Evolutionary conservation across 1,139 yeast species (phyloP).

Genomic region (Saccharomyces hybrid): DNA sequence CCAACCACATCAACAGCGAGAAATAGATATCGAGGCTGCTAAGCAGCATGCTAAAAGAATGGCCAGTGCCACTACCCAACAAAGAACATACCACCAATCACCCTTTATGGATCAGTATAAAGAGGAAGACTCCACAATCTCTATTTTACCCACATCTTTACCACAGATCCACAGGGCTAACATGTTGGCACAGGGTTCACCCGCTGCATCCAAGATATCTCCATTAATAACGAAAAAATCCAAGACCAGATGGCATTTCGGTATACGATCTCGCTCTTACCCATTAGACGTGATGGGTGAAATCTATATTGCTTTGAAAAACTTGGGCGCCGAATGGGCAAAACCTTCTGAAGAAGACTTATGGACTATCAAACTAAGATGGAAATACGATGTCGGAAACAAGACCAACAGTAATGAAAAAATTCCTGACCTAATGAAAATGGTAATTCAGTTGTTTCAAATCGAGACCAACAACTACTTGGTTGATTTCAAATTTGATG

Average conservation of each 20-base stretch:
- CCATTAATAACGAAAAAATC: constrained; percentile 78
- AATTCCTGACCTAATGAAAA: constrained; percentile 80
- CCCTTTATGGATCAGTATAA: constrained; percentile 24
- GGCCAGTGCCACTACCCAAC: constrained; percentile 18
- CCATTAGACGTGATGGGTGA: constrained; percentile 99
- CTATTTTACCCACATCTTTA: constrained; percentile 85
- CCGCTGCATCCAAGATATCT: constrained; percentile 49
- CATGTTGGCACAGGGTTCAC: constrained; percentile 59
- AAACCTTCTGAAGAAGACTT: constrained; percentile 86
- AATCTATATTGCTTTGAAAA: constrained; percentile 85
- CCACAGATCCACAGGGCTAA: constrained; percentile 93
- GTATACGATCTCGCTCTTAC: constrained; percentile 89
- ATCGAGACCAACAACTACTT: constrained; percentile 90
- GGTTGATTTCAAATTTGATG: constrained; percentile 96
- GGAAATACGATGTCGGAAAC: constrained; percentile 5
- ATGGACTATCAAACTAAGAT: constrained; percentile 95
- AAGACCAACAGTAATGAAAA: constrained; percentile 10
- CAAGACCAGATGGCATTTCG: constrained; percentile 97
- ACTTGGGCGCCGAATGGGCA: constrained; percentile 96
- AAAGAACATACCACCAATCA: constrained; percentile 31
- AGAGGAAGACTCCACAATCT: constrained; percentile 52
- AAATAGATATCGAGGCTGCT: not conserved
- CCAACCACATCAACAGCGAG: constrained; percentile 3
- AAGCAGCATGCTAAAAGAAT: constrained; percentile 8
- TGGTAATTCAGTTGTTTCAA: constrained; percentile 94